Conservation (phyloP, 225 moss, liverwort and hornwort species). For the Neckera pumila region DNA sequence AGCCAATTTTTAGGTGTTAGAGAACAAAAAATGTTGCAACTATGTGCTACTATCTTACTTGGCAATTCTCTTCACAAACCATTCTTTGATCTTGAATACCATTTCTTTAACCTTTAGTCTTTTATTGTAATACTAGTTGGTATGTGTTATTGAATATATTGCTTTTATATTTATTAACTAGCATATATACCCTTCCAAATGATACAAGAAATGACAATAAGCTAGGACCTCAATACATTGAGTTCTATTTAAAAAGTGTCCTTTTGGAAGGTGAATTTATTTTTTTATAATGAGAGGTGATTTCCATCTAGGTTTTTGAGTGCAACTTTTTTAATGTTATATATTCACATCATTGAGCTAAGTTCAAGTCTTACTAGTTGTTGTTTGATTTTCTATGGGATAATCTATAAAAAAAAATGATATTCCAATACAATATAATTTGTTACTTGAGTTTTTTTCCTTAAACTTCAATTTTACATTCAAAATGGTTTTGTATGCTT, state of each 20-base stretch:
- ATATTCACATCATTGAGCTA: neutral
- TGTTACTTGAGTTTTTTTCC: neutral
- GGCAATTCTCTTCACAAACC: neutral
- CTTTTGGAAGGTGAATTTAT: no score
- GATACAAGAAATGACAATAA: no score
- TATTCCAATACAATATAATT: no score
- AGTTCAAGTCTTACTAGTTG: no score
- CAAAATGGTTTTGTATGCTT: neutral
- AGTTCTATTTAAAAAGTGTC: no score
- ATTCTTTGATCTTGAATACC: no score
- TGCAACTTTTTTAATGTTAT: neutral
- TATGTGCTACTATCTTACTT: neutral
- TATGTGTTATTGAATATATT: neutral
- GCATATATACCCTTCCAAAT: neutral
- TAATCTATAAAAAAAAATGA: neutral
- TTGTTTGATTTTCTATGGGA: neutral
- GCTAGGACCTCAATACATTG: no score
- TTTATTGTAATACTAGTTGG: neutral
- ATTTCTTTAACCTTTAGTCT: neutral
- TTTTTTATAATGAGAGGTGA: no score
- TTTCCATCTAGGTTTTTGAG: neutral
- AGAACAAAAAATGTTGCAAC: no score
- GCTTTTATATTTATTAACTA: neutral
- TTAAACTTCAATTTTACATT: neutral
- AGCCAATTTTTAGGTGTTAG: neutral